Percentiles rank a stretch among this genome's conserved stretches.
Conservation (phyloP, 2,329 filamentous ascomycete species). For the Acrocalymma vagum region DNA sequence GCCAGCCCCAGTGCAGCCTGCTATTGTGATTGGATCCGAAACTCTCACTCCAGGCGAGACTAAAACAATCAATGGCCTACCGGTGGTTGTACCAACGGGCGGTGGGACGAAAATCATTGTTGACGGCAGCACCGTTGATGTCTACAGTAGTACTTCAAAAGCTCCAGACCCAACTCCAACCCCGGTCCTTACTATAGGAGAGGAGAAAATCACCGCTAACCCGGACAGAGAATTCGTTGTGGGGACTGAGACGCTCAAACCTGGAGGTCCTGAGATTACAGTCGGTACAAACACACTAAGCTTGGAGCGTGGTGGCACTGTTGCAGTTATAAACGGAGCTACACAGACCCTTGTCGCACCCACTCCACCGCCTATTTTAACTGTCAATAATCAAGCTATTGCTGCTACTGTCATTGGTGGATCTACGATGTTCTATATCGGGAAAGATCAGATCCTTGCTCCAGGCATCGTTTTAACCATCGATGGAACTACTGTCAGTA, state of each 20-base stretch:
- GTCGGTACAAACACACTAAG: conserved; percentile 47
- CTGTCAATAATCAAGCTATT: conserved; percentile 26
- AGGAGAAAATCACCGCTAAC: conserved; percentile 38
- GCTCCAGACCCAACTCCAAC: conserved; percentile 18
- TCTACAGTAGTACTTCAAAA: conserved; percentile 29
- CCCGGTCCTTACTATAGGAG: conserved; percentile 35
- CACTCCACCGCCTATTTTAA: conserved; percentile 27
- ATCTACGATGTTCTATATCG: conserved; percentile 32
- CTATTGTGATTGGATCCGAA: conserved; percentile 32
- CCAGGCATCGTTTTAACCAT: conserved; percentile 31
- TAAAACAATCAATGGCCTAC: conserved; percentile 40
- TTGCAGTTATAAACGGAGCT: conserved; percentile 47
- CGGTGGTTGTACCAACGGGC: conserved; percentile 31
- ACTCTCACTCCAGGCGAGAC: conserved; percentile 41
- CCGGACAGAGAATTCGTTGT: conserved; percentile 42
- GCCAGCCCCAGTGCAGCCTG: no score
- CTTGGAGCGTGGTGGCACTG: conserved; percentile 43
- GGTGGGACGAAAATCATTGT: conserved; percentile 35
- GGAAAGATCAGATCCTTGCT: conserved; percentile 21
- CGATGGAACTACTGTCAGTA: conserved; percentile 34
- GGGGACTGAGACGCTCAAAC: conserved; percentile 41
- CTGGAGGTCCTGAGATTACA: conserved; percentile 45
- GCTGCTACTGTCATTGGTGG: conserved; percentile 33
- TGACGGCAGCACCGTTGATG: conserved; percentile 32
- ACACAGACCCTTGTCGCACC: conserved; percentile 31